Percentiles rank a stretch among this genome's conserved stretches.
phyloP scores from a whole-genome alignment of 345 rosid genomes.

The Eucalyptus brandiana region DNA sequence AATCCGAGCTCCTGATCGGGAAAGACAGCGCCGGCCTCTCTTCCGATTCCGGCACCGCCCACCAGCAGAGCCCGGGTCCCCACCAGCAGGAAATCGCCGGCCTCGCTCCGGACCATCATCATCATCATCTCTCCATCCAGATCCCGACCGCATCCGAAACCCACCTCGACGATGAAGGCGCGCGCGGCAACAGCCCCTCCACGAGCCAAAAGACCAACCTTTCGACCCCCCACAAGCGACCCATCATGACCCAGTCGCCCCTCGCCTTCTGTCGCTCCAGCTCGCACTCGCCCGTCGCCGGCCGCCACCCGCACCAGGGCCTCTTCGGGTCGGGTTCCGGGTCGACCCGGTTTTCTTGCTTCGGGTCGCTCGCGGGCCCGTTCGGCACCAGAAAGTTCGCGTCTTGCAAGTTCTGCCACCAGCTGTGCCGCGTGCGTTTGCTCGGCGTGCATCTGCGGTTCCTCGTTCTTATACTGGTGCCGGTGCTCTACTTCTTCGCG shows the following conservation, averaged over 20 bases:
- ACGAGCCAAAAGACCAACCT: background rate
- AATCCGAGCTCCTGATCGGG: constrained; percentile 1
- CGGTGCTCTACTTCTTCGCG: constrained; percentile 28
- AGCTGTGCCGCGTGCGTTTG: constrained; percentile 33
- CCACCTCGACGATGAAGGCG: constrained; percentile 8
- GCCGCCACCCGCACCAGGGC: background rate
- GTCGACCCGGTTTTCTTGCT: background rate
- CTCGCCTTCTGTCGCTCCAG: background rate
- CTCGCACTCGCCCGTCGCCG: background rate
- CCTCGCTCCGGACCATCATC: background rate
- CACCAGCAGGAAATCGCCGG: background rate
- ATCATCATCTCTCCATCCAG: constrained; percentile 22
- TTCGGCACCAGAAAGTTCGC: constrained; percentile 18
- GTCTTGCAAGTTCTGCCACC: constrained; percentile 5
- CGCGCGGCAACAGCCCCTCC: background rate
- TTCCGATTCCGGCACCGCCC: background rate
- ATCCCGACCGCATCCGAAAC: constrained; percentile 14
- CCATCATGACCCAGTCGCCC: constrained; percentile 25
- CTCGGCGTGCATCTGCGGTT: constrained; percentile 42
- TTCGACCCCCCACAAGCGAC: constrained; percentile 37
- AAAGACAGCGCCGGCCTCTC: background rate
- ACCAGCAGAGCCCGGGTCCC: background rate
- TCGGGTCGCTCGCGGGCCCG: constrained; percentile 10
- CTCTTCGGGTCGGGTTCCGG: background rate
- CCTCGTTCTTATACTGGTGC: constrained; percentile 35